Evolutionary conservation across 140 eudicot species (phyloP), one percentile per base, ranked within the genome.

Genomic region (Erigeron philadelphicus): DNA sequence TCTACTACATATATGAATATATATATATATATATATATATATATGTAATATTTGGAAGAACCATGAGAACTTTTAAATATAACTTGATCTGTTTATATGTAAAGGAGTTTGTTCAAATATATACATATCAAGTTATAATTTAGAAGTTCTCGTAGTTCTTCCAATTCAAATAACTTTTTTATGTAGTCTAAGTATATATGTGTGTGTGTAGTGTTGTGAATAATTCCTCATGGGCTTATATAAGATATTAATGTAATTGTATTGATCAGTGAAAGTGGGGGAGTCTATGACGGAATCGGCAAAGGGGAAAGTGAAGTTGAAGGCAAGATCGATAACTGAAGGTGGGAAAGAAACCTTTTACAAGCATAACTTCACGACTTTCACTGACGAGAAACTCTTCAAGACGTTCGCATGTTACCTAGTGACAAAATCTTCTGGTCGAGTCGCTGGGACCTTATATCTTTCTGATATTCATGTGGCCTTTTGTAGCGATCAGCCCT

Each of bases 401-500:
- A 78, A 79, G 80, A 79, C 88, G 4, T 89, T 83, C 23, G 95
- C 90, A 0, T 89, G 90, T 56, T 75, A 89, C 65, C 66, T 89
- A 0, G 86, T 86, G 5, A 89, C 94, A 0, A 21, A 21, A 21
- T 72, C 90, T 1, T 74, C 84, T 7, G 96, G 96, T 0, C 96
- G 95, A 0, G 90, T 89, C 3, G 84, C 90, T 21, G 96, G 96
- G 25, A 89, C 95, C 10, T 81, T 89, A 2, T 89, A 86, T 75
- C 82, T 89, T 9, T 89, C 96, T 13, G 84, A 84, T 21, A 41
- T 72, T 61, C 90, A 85, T 58, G 72, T 86, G 2, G 88, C 95
- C 9, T 89, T 89, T 40, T 84, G 90, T 74, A 89, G 96, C 38
- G 96, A 89, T 71, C 81, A 86, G 25, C 96, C 96, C 49, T 79